Percentiles rank a stretch among this genome's conserved stretches.
phyloP scores from a whole-genome alignment of 805 yeast genomes.

The Soucietia sequanensis region DNA sequence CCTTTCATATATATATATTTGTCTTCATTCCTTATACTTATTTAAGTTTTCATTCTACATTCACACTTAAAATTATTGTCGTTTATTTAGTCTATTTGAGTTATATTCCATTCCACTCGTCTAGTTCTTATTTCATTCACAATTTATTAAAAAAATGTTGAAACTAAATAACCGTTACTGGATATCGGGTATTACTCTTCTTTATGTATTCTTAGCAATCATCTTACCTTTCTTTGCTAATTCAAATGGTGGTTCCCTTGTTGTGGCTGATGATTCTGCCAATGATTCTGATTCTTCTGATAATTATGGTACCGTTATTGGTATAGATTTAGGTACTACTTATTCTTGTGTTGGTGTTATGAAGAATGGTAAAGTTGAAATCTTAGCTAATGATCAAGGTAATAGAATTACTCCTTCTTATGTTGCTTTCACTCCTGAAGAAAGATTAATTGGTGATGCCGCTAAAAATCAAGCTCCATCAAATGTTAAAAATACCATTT shows the following conservation, averaged over 20 bases:
- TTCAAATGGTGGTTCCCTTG: conserved; percentile 10
- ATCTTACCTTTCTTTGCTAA: conserved; percentile 35
- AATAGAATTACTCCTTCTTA: conserved; percentile 97
- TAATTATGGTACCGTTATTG: conserved; percentile 51
- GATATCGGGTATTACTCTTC: conserved; percentile 27
- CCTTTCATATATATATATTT: too few species aligned
- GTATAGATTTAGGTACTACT: conserved; percentile 85
- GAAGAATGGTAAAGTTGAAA: conserved; percentile 89
- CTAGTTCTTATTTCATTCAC: neutral
- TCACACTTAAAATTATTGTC: too few species aligned
- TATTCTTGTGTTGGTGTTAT: conserved; percentile 96
- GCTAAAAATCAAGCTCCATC: conserved; percentile 97
- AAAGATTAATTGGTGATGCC: conserved; percentile 93
- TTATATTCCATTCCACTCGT: too few species aligned
- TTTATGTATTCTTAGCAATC: conserved; percentile 33
- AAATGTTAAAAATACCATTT: conserved; percentile 88
- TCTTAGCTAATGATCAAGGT: conserved; percentile 97
- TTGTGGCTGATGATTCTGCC: conserved; percentile 19
- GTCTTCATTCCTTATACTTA: too few species aligned
- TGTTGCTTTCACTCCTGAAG: conserved; percentile 91
- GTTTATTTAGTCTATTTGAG: too few species aligned
- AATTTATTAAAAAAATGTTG: conserved; percentile 5
- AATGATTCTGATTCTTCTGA: conserved; percentile 26
- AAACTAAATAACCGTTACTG: conserved; percentile 15
- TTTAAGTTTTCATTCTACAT: too few species aligned